Evolutionary conservation across 2,329 filamentous ascomycete genomes (phyloP).

Genomic region (Hyphodiscus sp.): DNA sequence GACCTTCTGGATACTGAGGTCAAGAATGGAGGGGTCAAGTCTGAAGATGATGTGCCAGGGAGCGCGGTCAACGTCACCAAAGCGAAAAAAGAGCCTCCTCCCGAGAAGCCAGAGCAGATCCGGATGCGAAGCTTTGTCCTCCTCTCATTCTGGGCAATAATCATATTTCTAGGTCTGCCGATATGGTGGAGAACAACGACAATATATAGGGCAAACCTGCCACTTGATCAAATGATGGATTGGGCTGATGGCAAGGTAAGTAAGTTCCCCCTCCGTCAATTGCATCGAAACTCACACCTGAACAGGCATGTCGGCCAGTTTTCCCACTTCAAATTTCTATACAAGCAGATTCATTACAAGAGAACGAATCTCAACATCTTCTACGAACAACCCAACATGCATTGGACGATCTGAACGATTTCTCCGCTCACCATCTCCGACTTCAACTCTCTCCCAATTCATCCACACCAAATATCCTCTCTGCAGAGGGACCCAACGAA

Average conservation of each 20-base stretch:
- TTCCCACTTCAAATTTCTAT: slow-evolving; percentile 82
- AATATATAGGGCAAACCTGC: slow-evolving; percentile 80
- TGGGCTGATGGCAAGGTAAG: slow-evolving; percentile 86
- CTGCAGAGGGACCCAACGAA: slow-evolving; percentile 34
- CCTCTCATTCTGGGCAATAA: slow-evolving; percentile 84
- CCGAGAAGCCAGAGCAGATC: slow-evolving; percentile 65
- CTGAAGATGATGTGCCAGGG: slow-evolving; percentile 13
- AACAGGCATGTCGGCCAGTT: slow-evolving; percentile 75
- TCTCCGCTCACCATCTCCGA: slow-evolving; percentile 75
- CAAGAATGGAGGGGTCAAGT: slow-evolving; percentile 1
- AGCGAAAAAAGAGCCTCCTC: slow-evolving; percentile 47
- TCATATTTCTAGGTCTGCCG: slow-evolving; percentile 76
- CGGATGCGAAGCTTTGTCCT: slow-evolving; percentile 69
- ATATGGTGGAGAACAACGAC: slow-evolving; percentile 96
- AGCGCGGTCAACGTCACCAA: slow-evolving; percentile 21
- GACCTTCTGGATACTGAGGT: slow-evolving; percentile 4
- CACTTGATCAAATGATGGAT: slow-evolving; percentile 76
- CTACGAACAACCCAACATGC: slow-evolving; percentile 77
- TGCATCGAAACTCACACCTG: slow-evolving; percentile 13
- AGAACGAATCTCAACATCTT: slow-evolving; percentile 64
- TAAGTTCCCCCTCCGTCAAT: not conserved
- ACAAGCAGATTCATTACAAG: slow-evolving; percentile 58
- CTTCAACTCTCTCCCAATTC: slow-evolving; percentile 50
- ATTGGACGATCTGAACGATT: slow-evolving; percentile 81
- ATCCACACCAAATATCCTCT: slow-evolving; percentile 21